Base-by-base conservation (phyloP, 208 protist genomes). In the Spongospora subterranea region DNA sequence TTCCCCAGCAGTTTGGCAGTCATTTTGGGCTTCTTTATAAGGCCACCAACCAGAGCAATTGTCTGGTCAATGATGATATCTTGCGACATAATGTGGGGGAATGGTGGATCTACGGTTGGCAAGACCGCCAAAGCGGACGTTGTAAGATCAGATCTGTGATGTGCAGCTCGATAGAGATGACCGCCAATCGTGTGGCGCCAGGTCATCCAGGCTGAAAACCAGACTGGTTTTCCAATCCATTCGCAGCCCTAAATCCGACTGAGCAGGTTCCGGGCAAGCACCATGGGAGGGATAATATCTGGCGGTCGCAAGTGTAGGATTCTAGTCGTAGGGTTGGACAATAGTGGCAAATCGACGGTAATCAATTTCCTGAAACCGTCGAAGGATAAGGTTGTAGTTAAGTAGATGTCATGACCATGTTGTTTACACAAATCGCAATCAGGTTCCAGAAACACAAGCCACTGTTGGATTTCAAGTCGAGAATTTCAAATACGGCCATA, bases 341-440 rank as follows among this genome's bases (percentile, higher is more conserved):
- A 96, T 90, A 93, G 88, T 35, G 95, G 95, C 46, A 96, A 96
- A 92, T 94, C 95, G 6, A 95, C 94, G 11, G 91, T 96, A 38
- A 95, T 96, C 90, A 95, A 95, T 40, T 40, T 89, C 35, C 89
- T 96, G 35, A 96, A 96, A 88, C 94, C 94, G 0, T 93, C 93
- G 35, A 95, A 95, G 93, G 93, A 92, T 32, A 91, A 91, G 50
- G 64, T 88, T 32, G 88, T 32, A 50, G 89, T 41, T 66, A 13
- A 41, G 89, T 64, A 29, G 32, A 46, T 24, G 66, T 65, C 38
- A 45, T 0, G 35, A 6, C 39, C 35, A 77, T 90, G 0, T 77
- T 32, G 1, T 11, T 0, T 50, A 77, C 0, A 17, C 45, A 41
- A 6, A 64, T 13, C 32, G 17, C 66, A 40, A 13, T 39, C 41